Conservation (phyloP, 805 yeast species). For the Kazachstania africana region DNA sequence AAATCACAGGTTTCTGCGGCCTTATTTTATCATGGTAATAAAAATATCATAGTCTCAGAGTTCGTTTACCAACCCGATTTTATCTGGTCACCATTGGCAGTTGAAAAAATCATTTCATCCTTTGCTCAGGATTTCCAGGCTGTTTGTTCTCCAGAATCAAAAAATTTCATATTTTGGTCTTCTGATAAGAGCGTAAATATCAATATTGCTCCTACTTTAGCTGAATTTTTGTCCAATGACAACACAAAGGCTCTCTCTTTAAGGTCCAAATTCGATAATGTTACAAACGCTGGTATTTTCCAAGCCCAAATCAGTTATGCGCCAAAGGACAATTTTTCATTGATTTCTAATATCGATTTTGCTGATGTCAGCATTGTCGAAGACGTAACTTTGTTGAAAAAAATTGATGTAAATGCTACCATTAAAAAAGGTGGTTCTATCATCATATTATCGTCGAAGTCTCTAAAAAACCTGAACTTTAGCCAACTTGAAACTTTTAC, state of each 20-base stretch:
- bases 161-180: constrained; percentile 46
- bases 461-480: constrained; percentile 16
- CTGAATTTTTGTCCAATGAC: constrained; percentile 58
- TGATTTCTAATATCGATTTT: constrained; percentile 33
- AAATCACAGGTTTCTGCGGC: constrained; percentile 67
- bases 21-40: constrained; percentile 36
- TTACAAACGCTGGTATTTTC: constrained; percentile 59
- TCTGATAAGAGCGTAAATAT: constrained; percentile 48
- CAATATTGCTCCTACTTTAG: constrained; percentile 49
- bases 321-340: constrained; percentile 6
- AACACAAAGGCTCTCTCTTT: constrained; percentile 39
- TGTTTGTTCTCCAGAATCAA: constrained; percentile 14
- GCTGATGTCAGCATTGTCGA: constrained; percentile 61
- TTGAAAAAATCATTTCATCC: constrained; percentile 36
- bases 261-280: constrained; percentile 62
- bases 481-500: constrained; percentile 34
- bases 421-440: constrained; percentile 46
- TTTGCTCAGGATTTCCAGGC: constrained; percentile 18
- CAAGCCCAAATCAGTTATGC: constrained; percentile 45
- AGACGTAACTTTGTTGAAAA: constrained; percentile 39
- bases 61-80: constrained; percentile 40
- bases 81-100: constrained; percentile 45
- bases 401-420: constrained; percentile 52
- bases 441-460: constrained; percentile 29
- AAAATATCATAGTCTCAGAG: constrained; percentile 35